Evolutionary conservation across 2,329 filamentous ascomycete species (phyloP).

Genomic region (Ophiostoma australiae): DNA sequence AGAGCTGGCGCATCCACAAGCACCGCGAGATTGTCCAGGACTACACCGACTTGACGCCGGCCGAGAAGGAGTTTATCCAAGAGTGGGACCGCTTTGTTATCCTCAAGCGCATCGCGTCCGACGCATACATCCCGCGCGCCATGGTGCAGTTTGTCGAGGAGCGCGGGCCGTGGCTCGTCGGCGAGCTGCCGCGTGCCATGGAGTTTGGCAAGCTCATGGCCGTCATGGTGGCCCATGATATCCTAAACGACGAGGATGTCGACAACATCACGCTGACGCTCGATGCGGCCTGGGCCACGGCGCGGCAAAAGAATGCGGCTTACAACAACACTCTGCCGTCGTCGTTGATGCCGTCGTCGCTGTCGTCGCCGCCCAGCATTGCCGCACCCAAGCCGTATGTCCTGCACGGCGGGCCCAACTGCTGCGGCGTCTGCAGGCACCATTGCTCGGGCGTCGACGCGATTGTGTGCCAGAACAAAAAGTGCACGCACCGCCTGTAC

Average conservation of each 20-base stretch:
- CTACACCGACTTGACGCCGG: constrained; percentile 50
- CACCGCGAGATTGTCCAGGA: constrained; percentile 54
- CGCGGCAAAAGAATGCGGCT: constrained; percentile 6
- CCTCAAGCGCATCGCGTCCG: constrained; percentile 47
- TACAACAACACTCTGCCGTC: background rate
- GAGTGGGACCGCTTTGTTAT: constrained; percentile 56
- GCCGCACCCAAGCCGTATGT: constrained; percentile 15
- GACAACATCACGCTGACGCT: constrained; percentile 38
- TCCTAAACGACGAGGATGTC: constrained; percentile 44
- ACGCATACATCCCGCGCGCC: constrained; percentile 47
- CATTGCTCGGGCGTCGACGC: constrained; percentile 33
- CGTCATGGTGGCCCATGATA: constrained; percentile 47
- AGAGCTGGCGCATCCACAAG: constrained; percentile 54
- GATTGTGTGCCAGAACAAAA: constrained; percentile 48
- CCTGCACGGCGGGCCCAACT: constrained; percentile 26
- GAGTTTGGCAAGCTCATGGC: constrained; percentile 54
- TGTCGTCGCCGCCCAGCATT: constrained; percentile 13
- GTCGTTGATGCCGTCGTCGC: background rate
- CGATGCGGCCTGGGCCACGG: constrained; percentile 31
- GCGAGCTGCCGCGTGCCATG: constrained; percentile 43
- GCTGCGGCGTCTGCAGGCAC: constrained; percentile 46
- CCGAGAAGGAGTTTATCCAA: constrained; percentile 55
- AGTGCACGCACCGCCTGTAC: constrained; percentile 45
- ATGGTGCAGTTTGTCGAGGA: constrained; percentile 50
- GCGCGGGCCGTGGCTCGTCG: constrained; percentile 50